A percentile compares a stretch with the other conserved stretches of the same genome.
Conservation (phyloP, 768 basidiomycete species). For the Coprinellus aureogranulatus region DNA sequence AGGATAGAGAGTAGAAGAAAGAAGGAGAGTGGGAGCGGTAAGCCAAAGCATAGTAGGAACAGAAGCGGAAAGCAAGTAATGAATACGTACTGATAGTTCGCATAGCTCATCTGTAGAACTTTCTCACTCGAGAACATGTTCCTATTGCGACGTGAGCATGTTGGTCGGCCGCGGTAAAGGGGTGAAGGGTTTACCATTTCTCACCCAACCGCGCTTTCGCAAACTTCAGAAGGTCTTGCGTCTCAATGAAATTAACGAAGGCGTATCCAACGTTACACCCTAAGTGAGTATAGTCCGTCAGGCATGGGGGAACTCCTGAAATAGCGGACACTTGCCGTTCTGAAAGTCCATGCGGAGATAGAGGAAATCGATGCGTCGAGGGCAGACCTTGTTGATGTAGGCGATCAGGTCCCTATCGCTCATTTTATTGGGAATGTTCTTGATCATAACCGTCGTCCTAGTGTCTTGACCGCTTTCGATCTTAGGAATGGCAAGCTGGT, state of each 20-base stretch:
- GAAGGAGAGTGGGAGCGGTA: too few relatives aligned
- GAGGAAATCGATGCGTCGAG: slow-evolving; percentile 79
- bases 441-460: slow-evolving; percentile 84
- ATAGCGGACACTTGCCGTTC: slow-evolving; percentile 62
- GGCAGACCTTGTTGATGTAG: slow-evolving; percentile 70
- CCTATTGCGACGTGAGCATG: slow-evolving; percentile 40
- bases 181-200: slow-evolving; percentile 59
- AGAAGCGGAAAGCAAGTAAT: slow-evolving; percentile 7
- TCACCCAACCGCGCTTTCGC: slow-evolving; percentile 71
- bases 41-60: too few relatives aligned
- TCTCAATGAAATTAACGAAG: slow-evolving; percentile 86
- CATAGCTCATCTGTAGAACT: slow-evolving; percentile 87
- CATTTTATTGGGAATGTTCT: slow-evolving; percentile 94
- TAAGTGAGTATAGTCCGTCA: slow-evolving; percentile 27
- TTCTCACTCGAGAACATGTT: slow-evolving; percentile 93
- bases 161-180: neutral
- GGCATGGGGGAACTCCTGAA: too few relatives aligned
- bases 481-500: slow-evolving; percentile 58
- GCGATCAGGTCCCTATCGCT: slow-evolving; percentile 66
- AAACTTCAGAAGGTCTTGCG: slow-evolving; percentile 73
- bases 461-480: slow-evolving; percentile 80
- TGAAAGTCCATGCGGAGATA: slow-evolving; percentile 86
- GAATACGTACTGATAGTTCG: slow-evolving; percentile 80
- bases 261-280: slow-evolving; percentile 81
- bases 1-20: neutral